Evolutionary conservation across 1,284 basidiomycete genomes (phyloP).

Genomic region (Megacollybia platyphylla): DNA sequence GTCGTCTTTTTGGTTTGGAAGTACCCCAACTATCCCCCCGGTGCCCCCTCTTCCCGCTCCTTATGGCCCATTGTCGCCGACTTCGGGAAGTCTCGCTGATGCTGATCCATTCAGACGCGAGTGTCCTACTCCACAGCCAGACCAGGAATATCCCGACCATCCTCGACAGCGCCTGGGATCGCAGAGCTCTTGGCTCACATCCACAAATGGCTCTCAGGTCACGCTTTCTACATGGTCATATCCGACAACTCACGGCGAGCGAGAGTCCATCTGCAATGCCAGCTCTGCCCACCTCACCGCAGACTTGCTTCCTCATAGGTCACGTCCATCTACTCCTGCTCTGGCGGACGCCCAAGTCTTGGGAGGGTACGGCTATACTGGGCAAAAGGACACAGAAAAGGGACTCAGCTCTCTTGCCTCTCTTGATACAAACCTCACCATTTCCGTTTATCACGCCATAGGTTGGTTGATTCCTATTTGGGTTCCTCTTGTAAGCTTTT

Average conservation of each 20-base stretch:
- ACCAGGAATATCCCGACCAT: slow-evolving; percentile 10
- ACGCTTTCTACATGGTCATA: slow-evolving; percentile 57
- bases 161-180: slow-evolving; percentile 40
- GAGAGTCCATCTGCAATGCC: slow-evolving; percentile 15
- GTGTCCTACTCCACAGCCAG: slow-evolving; percentile 18
- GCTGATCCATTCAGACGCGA: slow-evolving; percentile 52
- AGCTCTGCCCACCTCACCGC: slow-evolving; percentile 27
- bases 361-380: slow-evolving; percentile 48
- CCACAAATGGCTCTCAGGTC: slow-evolving; percentile 40
- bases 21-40: slow-evolving; percentile 35
- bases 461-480: slow-evolving; percentile 55
- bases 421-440: slow-evolving; percentile 32
- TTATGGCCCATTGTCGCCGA: slow-evolving; percentile 33
- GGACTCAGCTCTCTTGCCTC: slow-evolving; percentile 30
- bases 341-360: slow-evolving; percentile 45
- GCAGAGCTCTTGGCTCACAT: slow-evolving; percentile 60
- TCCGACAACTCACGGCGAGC: slow-evolving; percentile 27
- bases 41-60: slow-evolving; percentile 51
- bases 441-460: slow-evolving; percentile 37
- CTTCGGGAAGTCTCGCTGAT: slow-evolving; percentile 27
- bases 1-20: slow-evolving; percentile 48
- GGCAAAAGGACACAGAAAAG: slow-evolving; percentile 33
- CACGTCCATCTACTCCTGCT: slow-evolving; percentile 36
- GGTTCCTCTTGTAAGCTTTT: slow-evolving; percentile 45
- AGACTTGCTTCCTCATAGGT: slow-evolving; percentile 22